Base-by-base conservation (phyloP, 2,329 filamentous ascomycete species). In the Xenosphaeropsis pyriputrescens region DNA sequence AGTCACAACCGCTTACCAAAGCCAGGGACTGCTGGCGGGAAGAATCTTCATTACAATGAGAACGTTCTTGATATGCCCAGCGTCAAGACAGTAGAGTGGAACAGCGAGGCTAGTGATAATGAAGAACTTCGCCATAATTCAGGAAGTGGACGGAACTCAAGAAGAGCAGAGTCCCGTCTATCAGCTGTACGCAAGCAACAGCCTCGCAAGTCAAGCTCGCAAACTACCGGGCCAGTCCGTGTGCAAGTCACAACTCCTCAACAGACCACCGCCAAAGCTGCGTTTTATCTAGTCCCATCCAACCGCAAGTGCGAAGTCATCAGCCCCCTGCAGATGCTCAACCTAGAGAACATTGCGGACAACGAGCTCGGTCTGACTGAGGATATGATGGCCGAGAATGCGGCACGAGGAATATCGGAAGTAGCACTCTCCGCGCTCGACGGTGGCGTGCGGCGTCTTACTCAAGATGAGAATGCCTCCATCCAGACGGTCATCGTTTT, bases 311-410 rank as follows among this genome's bases (percentile, higher is more conserved):
- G 77, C 18, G 75, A 79, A 48, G 64, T 72, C 5, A 72, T 80
- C 19, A 79, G 75, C 14, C 70, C 89, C 5, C 64, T 91, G 30
- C 85, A 93, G 52, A 91, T 95, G 74, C 72, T 93, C 18, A 89
- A 91, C 44, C 72, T 96, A 1, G 91, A 96, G 59, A 88, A 91
- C 50, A 83, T 93, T 39, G 86, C 88, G 0, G 79, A 86, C 42
- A 80, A 84, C 32, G 86, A 95, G 47, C 74, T 93, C 40, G 86
- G 86, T 5, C 67, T 96, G 34, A 83, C 79, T 0, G 85, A 93
- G 54, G 85, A 91, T 38, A 79, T 95, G 57, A 85, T 96, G 64
- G 79, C 85, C 1, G 91, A 96, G 53, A 95, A 89, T 53, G 83
- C 88, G 1, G 89, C 84, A 14, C 75, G 89, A 18, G 84, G 85